Evolutionary conservation across 176 grass and related monocot species (phyloP), one percentile per base, ranked within the genome.

Genomic region (Cocos nucifera): DNA sequence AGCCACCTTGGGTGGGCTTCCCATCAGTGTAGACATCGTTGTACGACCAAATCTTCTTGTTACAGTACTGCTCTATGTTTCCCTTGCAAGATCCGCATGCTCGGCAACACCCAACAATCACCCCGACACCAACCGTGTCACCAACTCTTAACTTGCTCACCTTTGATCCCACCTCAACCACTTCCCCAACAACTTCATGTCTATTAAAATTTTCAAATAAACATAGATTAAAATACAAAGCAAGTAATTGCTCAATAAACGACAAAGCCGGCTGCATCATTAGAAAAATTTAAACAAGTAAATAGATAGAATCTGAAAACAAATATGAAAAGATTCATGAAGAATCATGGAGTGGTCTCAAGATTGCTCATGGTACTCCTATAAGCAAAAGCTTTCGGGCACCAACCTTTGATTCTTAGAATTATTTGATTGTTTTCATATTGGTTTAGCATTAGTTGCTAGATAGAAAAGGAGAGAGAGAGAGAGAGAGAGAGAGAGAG

Each of bases 1-100:
- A 98, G 0, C 93, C 93, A 0, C 93, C 93, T 44, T 98, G 87
- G 19, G 93, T 98, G 4, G 93, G 87, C 7, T 68, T 71, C 29
- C 93, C 93, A 1, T 98, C 93, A 2, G 88, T 76, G 76, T 92
- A 92, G 35, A 98, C 93, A 6, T 98, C 93, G 56, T 98, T 98
- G 74, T 98, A 98, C 0, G 93, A 83, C 93, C 93, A 98, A 10
- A 98, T 85, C 63, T 15, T 87, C 81, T 98, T 92, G 70, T 71
- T 85, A 78, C 93, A 98, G 79, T 98, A 98, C 63, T 98, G 93
- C 79, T 98, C 93, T 10, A 78, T 59, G 65, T 86, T 79, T 19
- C 73, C 77, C 73, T 88, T 91, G 81, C 93, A 98, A 1, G 93
- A 83, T 15, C 16, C 28, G 63, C 93, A 98, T 15, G 77, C 62